Evolutionary conservation across 257 asterid genomes (phyloP).

Genomic region (Capsicum rhomboideum): DNA sequence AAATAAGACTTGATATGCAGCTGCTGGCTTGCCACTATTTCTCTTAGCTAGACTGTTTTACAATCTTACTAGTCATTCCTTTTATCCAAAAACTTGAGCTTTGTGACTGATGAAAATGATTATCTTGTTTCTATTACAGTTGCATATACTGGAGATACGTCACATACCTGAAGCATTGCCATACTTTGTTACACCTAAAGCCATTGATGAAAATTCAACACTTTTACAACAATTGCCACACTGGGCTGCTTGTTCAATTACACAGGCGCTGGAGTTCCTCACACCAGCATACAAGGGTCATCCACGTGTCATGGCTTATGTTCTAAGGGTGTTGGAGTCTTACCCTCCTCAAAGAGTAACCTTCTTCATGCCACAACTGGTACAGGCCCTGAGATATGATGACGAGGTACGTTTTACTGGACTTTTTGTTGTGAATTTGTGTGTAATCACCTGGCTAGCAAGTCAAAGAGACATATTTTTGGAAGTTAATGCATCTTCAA

Average conservation of each 20-base stretch:
- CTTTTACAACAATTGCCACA: slow-evolving; percentile 97
- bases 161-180: slow-evolving; percentile 91
- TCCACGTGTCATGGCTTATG: slow-evolving; percentile 99
- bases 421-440: background rate
- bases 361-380: slow-evolving; percentile 99
- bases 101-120: background rate
- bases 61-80: background rate
- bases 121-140: slow-evolving; percentile 31
- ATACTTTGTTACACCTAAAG: slow-evolving; percentile 90
- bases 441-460: background rate
- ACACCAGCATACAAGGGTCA: slow-evolving; percentile 96
- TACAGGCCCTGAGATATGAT: slow-evolving; percentile 93
- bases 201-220: slow-evolving; percentile 86
- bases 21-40: background rate
- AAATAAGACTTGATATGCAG: background rate
- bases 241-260: slow-evolving; percentile 98
- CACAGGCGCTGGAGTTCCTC: slow-evolving; percentile 93
- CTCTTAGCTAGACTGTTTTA: background rate
- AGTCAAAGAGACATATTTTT: background rate
- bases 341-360: slow-evolving; percentile 96
- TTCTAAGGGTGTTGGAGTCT: slow-evolving; percentile 95
- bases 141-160: slow-evolving; percentile 75
- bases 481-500: background rate
- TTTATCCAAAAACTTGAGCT: background rate
- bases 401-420: slow-evolving; percentile 55